phyloP scores from a whole-genome alignment of 2,329 filamentous ascomycete genomes.

The Neonectria sp. region DNA sequence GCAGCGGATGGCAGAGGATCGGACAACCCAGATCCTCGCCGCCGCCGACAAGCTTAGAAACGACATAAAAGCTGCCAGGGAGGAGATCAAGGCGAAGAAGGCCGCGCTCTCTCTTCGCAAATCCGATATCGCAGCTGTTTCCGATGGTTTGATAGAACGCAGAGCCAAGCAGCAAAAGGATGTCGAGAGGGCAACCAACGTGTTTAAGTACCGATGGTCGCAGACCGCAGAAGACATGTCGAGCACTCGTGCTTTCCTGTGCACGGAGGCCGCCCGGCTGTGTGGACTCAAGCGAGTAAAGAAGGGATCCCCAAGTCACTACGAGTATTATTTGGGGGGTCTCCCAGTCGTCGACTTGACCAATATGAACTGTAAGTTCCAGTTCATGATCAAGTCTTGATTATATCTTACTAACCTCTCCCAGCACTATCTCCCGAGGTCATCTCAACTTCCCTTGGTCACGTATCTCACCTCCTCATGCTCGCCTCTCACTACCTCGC shows the following conservation, averaged over 20 bases:
- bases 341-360: conserved; percentile 84
- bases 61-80: conserved; percentile 72
- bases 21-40: conserved; percentile 75
- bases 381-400: not conserved
- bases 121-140: conserved; percentile 70
- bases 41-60: conserved; percentile 74
- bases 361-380: conserved; percentile 80
- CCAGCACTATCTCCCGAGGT: conserved; percentile 78
- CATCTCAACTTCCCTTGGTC: conserved; percentile 84
- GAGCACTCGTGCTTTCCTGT: conserved; percentile 84
- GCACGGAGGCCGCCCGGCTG: conserved; percentile 85
- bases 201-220: conserved; percentile 80
- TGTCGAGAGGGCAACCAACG: conserved; percentile 76
- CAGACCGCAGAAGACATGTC: conserved; percentile 81
- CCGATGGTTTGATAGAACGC: conserved; percentile 66
- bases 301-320: conserved; percentile 71
- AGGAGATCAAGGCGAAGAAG: conserved; percentile 73
- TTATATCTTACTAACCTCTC: conserved; percentile 46
- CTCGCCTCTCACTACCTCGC: conserved; percentile 90
- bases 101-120: conserved; percentile 69
- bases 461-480: conserved; percentile 86
- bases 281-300: conserved; percentile 81
- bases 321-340: conserved; percentile 83
- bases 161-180: conserved; percentile 76
- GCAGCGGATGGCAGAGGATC: conserved; percentile 67